Conservation (phyloP, 768 basidiomycete genomes). For the Psilocybe azurescens region DNA sequence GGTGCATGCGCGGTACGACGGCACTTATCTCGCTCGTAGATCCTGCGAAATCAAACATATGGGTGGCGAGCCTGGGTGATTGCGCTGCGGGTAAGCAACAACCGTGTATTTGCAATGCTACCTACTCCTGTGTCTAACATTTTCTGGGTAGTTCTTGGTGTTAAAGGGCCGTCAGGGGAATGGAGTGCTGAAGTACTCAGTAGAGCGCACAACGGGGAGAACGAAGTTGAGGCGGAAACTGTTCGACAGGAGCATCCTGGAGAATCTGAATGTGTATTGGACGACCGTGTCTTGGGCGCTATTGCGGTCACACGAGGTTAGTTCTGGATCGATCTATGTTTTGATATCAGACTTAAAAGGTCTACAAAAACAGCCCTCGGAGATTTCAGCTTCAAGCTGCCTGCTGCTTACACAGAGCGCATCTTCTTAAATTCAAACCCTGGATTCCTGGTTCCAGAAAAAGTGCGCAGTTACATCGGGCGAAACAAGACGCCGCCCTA, state of each 20-base stretch:
- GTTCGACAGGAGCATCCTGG: slow-evolving; percentile 52
- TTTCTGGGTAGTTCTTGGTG: slow-evolving; percentile 44
- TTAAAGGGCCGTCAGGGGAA: slow-evolving; percentile 32
- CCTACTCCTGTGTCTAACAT: not conserved
- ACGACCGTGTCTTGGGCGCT: slow-evolving; percentile 55
- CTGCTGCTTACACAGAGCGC: slow-evolving; percentile 48
- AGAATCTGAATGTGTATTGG: slow-evolving; percentile 46
- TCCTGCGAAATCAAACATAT: slow-evolving; percentile 46
- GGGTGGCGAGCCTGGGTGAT: slow-evolving; percentile 64
- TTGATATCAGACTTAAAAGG: too few relatives aligned
- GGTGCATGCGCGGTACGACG: slow-evolving; percentile 59
- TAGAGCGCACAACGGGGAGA: slow-evolving; percentile 54
- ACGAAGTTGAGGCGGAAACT: slow-evolving; percentile 43
- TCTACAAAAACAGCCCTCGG: slow-evolving; percentile 47
- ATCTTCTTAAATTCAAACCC: slow-evolving; percentile 49
- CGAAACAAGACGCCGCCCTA: slow-evolving; percentile 60
- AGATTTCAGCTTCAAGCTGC: slow-evolving; percentile 60
- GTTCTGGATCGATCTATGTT: slow-evolving; percentile 9
- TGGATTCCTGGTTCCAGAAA: slow-evolving; percentile 39
- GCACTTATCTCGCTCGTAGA: slow-evolving; percentile 53
- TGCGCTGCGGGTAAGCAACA: slow-evolving; percentile 51
- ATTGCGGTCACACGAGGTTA: slow-evolving; percentile 62
- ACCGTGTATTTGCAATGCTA: not conserved
- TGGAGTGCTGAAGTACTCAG: slow-evolving; percentile 50
- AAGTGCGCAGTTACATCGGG: slow-evolving; percentile 45